Evolutionary conservation across 2,329 filamentous ascomycete species (phyloP), one percentile per base, ranked within the genome.

Genomic region (Penicillium verrucosum): DNA sequence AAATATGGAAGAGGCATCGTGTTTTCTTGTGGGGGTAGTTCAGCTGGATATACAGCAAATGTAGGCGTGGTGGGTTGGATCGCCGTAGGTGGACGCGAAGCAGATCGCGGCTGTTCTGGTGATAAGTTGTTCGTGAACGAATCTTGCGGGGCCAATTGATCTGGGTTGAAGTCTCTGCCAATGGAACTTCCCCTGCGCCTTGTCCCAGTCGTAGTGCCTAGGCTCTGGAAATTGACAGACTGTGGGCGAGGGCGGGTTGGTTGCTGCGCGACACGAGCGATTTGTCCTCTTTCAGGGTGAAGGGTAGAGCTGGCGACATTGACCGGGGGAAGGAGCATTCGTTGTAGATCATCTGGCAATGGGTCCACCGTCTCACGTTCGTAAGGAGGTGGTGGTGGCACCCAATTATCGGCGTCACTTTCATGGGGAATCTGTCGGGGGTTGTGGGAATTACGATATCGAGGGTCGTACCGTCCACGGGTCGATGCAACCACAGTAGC

Each of bases 351-450:
- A 12, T 74, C 72, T n/a, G 74, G 74, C 8, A 77, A 65, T n/a
- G 72, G 71, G 34, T 48, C 64, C 27, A 71, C 70, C 14, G 73
- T 60, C 21, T 76, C 68, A 9, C 65, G 71, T 23, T 67, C 70
- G 58, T 95, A 95, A 1, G 89, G 89, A 3, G 90, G 90, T 9
- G 90, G 90, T 5, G 90, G 90, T 5, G 90, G 89, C 5, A 92
- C 88, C 90, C 90, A 95, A 65, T 92, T 90, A 66, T 94, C 90
- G 4, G 90, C 89, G 70, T 94, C 90, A 61, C 89, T 93, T 73
- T 94, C 90, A 71, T 94, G 89, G 4, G 90, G 90, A 64, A 91
- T 82, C 66, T 92, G 88, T 41, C 83, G 80, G 7, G 58, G 67
- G 30, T 44, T 60, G 11, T 61, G 51, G 18, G 61, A 60, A 16